Evolutionary conservation across 169 alveolate species (phyloP).

Genomic region (Plasmodium ovale): DNA sequence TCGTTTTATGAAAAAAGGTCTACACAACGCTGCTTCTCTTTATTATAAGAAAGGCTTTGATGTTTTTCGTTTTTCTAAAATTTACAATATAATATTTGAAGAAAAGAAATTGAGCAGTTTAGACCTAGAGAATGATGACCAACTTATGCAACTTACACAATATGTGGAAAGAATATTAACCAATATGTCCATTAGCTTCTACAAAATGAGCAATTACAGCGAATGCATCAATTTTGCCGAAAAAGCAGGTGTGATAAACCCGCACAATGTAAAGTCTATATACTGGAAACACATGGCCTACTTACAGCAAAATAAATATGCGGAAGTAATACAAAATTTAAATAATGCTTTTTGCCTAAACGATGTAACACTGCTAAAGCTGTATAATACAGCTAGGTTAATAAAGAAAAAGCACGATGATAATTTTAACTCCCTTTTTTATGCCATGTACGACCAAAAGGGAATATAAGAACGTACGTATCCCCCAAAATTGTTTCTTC

Average conservation of each 20-base stretch:
- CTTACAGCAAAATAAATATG: conserved; percentile 60
- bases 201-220: conserved; percentile 48
- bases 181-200: conserved; percentile 49
- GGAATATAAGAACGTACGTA: too few relatives aligned
- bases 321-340: conserved; percentile 55
- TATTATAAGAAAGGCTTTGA: conserved; percentile 74
- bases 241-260: conserved; percentile 41
- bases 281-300: conserved; percentile 76
- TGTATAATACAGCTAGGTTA: conserved; percentile 57
- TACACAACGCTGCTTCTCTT: conserved; percentile 56
- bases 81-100: conserved; percentile 60
- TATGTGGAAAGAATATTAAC: conserved; percentile 59
- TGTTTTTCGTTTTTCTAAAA: conserved; percentile 59
- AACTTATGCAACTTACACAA: background rate
- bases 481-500: background rate
- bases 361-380: conserved; percentile 28
- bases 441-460: conserved; percentile 71
- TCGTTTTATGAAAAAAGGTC: conserved; percentile 32
- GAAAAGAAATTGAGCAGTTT: conserved; percentile 35
- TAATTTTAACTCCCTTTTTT: conserved; percentile 64
- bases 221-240: conserved; percentile 70
- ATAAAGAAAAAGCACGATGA: conserved; percentile 65
- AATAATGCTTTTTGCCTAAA: conserved; percentile 71
- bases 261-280: conserved; percentile 62
- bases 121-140: conserved; percentile 3